These are phyloP conservation scores for Silene conica DNA, from an alignment of 148 eudicot species.

Conservation along the genomic window DNA sequence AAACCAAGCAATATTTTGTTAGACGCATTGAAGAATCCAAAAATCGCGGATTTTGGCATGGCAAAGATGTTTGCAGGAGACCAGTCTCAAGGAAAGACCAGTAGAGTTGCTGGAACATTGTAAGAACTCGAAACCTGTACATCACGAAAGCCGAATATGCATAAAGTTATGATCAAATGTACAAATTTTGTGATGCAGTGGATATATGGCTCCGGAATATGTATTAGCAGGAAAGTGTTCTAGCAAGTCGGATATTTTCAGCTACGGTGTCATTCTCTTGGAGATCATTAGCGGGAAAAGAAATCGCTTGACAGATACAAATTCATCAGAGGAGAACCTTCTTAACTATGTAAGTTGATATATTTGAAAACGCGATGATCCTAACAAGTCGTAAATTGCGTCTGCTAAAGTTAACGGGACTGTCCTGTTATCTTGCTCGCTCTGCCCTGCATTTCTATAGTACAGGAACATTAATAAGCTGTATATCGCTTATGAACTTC, in stretches of 20 bases:
- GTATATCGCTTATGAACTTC: neutral
- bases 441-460: too few relatives aligned
- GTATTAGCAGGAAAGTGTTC: slow-evolving; percentile 27
- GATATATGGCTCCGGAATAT: slow-evolving; percentile 45
- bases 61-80: slow-evolving; percentile 26
- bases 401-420: too few relatives aligned
- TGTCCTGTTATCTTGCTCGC: too few relatives aligned
- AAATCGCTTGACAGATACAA: slow-evolving; percentile 9
- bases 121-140: slow-evolving; percentile 5
- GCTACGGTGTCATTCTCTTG: slow-evolving; percentile 34
- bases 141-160: neutral
- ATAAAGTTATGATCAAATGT: too few relatives aligned
- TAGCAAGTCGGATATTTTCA: slow-evolving; percentile 32
- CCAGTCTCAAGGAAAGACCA: slow-evolving; percentile 17
- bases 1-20: slow-evolving; percentile 31
- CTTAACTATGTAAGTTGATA: slow-evolving; percentile 16
- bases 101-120: slow-evolving; percentile 29
- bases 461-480: too few relatives aligned
- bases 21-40: slow-evolving; percentile 24
- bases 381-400: neutral
- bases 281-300: slow-evolving; percentile 35
- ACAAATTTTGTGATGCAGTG: slow-evolving; percentile 16
- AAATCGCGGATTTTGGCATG: slow-evolving; percentile 35
- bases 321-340: slow-evolving; percentile 10
- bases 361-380: neutral